phyloP scores from a whole-genome alignment of 208 protist genomes.

The Perkinsela sp. region DNA sequence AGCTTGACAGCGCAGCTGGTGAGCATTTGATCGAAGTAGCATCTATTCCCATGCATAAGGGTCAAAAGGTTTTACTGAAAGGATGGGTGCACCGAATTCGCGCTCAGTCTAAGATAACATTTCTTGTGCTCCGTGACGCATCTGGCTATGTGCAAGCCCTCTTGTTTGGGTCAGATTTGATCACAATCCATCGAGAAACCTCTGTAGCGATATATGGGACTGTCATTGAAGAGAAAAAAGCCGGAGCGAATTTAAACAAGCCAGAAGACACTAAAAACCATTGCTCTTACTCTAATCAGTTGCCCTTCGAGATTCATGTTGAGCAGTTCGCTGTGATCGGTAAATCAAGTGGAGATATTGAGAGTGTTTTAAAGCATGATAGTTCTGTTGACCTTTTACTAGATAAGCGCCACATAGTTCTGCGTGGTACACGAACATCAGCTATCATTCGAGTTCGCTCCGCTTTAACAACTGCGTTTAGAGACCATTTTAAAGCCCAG shows the following conservation, averaged over 20 bases:
- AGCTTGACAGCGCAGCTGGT: not conserved
- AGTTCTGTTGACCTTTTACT: slow-evolving; percentile 64
- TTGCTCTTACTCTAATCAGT: slow-evolving; percentile 18
- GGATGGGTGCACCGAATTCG: slow-evolving; percentile 83
- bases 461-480: slow-evolving; percentile 59
- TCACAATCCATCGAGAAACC: slow-evolving; percentile 49
- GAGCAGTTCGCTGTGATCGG: slow-evolving; percentile 55
- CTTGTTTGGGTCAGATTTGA: slow-evolving; percentile 30
- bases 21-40: not conserved
- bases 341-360: slow-evolving; percentile 33
- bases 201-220: slow-evolving; percentile 40
- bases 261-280: not conserved
- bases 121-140: slow-evolving; percentile 84
- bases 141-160: slow-evolving; percentile 78
- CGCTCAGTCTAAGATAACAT: slow-evolving; percentile 74
- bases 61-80: slow-evolving; percentile 34
- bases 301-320: slow-evolving; percentile 48
- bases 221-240: slow-evolving; percentile 37
- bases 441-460: slow-evolving; percentile 65
- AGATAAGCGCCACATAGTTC: slow-evolving; percentile 77
- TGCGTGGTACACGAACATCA: slow-evolving; percentile 61
- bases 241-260: slow-evolving; percentile 10
- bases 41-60: slow-evolving; percentile 5
- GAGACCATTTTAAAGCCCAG: slow-evolving; percentile 72
- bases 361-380: slow-evolving; percentile 64